Evolutionary conservation across 2,329 filamentous ascomycete genomes (phyloP), one percentile per base, ranked within the genome.

Genomic region (Botrytis elliptica): DNA sequence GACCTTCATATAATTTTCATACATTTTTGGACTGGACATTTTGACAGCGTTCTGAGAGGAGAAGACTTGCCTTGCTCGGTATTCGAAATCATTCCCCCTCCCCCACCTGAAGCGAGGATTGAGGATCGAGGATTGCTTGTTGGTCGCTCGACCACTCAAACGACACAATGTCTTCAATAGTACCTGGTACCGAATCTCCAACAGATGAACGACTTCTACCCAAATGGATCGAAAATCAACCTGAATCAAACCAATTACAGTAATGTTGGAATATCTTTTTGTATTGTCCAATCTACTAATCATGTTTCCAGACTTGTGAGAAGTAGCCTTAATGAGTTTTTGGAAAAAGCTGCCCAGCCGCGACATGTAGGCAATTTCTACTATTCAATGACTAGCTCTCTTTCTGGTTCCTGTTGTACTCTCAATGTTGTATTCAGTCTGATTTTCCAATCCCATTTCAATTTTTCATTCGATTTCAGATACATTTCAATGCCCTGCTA

Each of bases 141-240:
- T 29, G 18, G 25, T 40, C 18, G 9, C 36, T 57, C 66, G 16
- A 57, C 25, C 49, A 57, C 66, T 57, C 44, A n/a, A 7, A 68
- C 36, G n/a, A 69, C 18, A 65, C n/a, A 40, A 65, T 69, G 66
- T 42, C 66, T 14, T 57, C 49, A 42, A 44, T 38, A 42, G 42
- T 20, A 16, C 46, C 40, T 20, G 20, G 38, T 36, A 29, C 40
- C 49, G 22, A 33, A 59, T 36, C 3, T 46, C 78, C 77, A 59
- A 52, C 33, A 10, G 79, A 81, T 69, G 78, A 79, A 29, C 71
- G 77, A 57, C 69, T 78, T 42, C 12, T 79, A n/a, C 46, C 80
- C 38, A 77, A 82, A 81, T 85, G 84, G 84, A 80, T 86, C 64
- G 85, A 86, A 75, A 79, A 77, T n/a, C 82, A 84, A 68, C 78